phyloP scores from a whole-genome alignment of 2,329 filamentous ascomycete species.

The Atkinsonella hypoxylon region DNA sequence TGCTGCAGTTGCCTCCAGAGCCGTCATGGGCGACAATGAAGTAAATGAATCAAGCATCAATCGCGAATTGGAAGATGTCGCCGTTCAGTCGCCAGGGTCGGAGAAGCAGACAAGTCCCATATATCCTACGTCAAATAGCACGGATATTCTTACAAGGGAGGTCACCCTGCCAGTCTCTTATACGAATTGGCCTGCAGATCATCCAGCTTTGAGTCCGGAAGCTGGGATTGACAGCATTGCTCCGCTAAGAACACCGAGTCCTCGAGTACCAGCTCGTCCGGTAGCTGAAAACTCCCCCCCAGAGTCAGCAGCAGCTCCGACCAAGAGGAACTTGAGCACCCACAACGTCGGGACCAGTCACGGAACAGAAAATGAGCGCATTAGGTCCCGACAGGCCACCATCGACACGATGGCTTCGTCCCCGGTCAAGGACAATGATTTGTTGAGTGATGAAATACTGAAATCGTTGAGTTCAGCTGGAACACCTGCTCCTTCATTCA shows the following conservation, averaged over 20 bases:
- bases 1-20: too few species aligned
- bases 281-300: background rate
- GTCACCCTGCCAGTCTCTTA: background rate
- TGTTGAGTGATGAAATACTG: constrained; percentile 62
- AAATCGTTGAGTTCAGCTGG: constrained; percentile 48
- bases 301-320: constrained; percentile 22
- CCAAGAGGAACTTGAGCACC: constrained; percentile 17
- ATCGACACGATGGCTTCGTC: constrained; percentile 38
- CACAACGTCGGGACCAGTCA: constrained; percentile 8
- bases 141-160: background rate
- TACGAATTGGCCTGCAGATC: background rate
- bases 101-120: too few species aligned
- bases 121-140: too few species aligned
- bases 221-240: constrained; percentile 13
- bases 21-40: background rate
- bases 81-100: too few species aligned
- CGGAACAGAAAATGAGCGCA: too few species aligned
- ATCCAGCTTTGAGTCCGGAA: constrained; percentile 5
- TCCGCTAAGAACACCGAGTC: constrained; percentile 23
- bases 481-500: constrained; percentile 8
- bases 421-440: constrained; percentile 57
- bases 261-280: constrained; percentile 7
- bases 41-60: background rate
- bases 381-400: constrained; percentile 25
- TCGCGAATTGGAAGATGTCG: too few species aligned